phyloP scores from a whole-genome alignment of 345 rosid species.

The Euphorbia lathyris region DNA sequence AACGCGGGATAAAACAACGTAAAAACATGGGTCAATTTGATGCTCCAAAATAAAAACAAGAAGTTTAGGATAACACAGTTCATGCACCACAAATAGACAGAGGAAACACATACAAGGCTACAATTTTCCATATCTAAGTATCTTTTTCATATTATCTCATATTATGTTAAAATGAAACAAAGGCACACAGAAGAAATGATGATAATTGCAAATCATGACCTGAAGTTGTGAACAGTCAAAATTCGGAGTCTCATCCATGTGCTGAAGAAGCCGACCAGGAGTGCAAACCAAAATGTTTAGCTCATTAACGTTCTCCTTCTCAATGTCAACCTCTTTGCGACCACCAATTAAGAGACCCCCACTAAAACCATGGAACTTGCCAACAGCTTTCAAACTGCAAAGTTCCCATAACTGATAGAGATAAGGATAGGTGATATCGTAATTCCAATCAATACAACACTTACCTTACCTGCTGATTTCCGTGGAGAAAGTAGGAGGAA shows the following conservation, averaged over 20 bases:
- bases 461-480: no score
- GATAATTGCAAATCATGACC: constrained; percentile 39
- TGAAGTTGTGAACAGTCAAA: constrained; percentile 89
- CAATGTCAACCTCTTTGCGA: constrained; percentile 70
- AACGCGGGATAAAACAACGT: no score
- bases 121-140: no score
- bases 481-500: no score
- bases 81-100: neutral
- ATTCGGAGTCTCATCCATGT: constrained; percentile 94
- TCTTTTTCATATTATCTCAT: neutral
- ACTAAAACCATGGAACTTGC: constrained; percentile 75
- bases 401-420: no score
- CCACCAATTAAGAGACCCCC: constrained; percentile 93
- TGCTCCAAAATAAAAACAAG: neutral
- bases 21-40: neutral
- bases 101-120: neutral
- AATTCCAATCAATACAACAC: no score
- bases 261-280: constrained; percentile 96
- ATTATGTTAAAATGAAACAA: neutral
- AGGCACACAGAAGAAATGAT: neutral
- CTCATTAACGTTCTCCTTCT: constrained; percentile 74
- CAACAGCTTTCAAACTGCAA: constrained; percentile 72
- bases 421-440: no score
- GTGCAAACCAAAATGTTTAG: constrained; percentile 88
- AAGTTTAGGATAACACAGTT: neutral